phyloP scores from a whole-genome alignment of 257 asterid genomes.

The Leptodermis oblonga region DNA sequence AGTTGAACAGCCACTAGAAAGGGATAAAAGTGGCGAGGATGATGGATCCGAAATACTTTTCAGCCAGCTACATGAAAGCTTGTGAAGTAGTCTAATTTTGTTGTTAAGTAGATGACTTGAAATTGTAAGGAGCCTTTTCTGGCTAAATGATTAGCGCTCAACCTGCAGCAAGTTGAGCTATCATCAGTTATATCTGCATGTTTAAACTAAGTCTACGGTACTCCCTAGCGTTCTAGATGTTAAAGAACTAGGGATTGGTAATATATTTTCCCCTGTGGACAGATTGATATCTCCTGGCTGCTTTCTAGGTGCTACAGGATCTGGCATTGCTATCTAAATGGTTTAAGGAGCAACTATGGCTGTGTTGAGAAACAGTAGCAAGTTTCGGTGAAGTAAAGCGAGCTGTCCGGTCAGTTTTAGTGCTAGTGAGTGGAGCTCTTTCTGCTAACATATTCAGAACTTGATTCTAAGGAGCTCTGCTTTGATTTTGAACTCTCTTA shows the following conservation, averaged over 20 bases:
- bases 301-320: neutral
- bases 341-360: neutral
- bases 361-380: neutral
- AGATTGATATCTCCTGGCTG: neutral
- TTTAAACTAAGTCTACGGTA: neutral
- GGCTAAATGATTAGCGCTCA: neutral
- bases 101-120: neutral
- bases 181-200: neutral
- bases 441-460: conserved; percentile 1
- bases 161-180: conserved; percentile 1
- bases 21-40: conserved; percentile 26
- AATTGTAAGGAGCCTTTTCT: conserved; percentile 6
- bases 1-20: conserved; percentile 16
- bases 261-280: neutral
- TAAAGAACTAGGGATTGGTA: neutral
- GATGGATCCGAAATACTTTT: conserved; percentile 33
- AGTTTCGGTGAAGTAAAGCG: conserved; percentile 3
- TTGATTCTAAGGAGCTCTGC: neutral
- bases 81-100: conserved; percentile 31
- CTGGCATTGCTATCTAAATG: neutral
- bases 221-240: neutral
- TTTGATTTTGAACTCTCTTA: neutral
- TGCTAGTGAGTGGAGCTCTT: neutral
- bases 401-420: neutral
- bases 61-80: conserved; percentile 56